Evolutionary conservation across 2,329 filamentous ascomycete genomes (phyloP).

Genomic region (Claviceps pazoutovae): DNA sequence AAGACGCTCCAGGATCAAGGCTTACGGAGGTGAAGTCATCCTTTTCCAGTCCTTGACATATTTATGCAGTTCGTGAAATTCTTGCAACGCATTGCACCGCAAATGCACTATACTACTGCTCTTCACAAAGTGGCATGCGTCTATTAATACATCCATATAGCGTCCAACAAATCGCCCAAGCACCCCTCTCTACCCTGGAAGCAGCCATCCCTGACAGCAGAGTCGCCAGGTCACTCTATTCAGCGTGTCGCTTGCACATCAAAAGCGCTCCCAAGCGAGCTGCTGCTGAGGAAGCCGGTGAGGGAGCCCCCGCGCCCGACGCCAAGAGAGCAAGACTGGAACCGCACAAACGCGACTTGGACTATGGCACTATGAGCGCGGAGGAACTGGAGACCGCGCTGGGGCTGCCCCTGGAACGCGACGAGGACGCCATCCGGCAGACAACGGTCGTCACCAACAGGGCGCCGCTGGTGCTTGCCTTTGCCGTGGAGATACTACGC

Average conservation of each 20-base stretch:
- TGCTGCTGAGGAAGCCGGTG: slow-evolving; percentile 6
- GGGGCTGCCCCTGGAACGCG: slow-evolving; percentile 39
- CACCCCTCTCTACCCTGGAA: slow-evolving; percentile 29
- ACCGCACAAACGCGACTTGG: slow-evolving; percentile 20
- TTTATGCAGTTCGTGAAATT: not conserved
- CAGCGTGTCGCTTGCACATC: slow-evolving; percentile 38
- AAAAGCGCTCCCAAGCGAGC: slow-evolving; percentile 25
- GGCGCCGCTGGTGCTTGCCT: slow-evolving; percentile 70
- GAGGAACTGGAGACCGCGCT: slow-evolving; percentile 50
- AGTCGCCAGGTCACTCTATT: slow-evolving; percentile 35
- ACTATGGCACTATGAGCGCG: slow-evolving; percentile 30
- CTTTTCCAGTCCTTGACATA: not conserved
- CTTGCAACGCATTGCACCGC: too few species aligned
- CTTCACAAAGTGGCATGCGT: not conserved
- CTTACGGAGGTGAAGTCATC: slow-evolving; percentile 35
- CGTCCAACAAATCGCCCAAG: slow-evolving; percentile 40
- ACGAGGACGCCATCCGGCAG: slow-evolving; percentile 44
- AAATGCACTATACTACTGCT: too few species aligned
- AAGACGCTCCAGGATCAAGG: slow-evolving; percentile 41
- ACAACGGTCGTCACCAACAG: slow-evolving; percentile 59
- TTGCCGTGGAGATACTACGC: slow-evolving; percentile 58
- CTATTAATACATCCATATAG: slow-evolving; percentile 16
- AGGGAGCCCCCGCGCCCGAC: slow-evolving; percentile 5
- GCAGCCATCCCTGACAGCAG: slow-evolving; percentile 33
- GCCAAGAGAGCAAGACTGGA: slow-evolving; percentile 21